Evolutionary conservation across 192 early-diverging fungal genomes (phyloP), one percentile per base, ranked within the genome.

Genomic region (Pecoramyces ruminantium): DNA sequence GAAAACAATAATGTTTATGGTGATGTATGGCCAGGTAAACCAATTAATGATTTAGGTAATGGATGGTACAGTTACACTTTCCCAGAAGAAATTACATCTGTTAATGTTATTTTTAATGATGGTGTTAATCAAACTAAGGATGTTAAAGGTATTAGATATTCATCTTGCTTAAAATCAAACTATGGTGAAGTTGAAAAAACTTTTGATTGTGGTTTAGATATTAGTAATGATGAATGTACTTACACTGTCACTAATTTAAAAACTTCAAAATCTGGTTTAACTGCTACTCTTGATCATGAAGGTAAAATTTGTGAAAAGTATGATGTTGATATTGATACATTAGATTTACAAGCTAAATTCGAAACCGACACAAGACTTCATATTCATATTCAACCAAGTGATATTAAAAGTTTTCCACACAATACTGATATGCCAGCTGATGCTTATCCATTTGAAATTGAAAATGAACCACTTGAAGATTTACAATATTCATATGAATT

Each of bases 311-410:
- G 42, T 21, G 2, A 51, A 51, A 51, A 51, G 21, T 51, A 51
- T 25, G 42, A 51, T 51, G 8, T 51, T 51, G 42, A 51, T 51
- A 21, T 51, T 13, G 17, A 51, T 21, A 51, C 42, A 13, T 51
- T 51, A 51, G 42, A 51, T 51, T 51, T 91, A 28, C 77, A 83
- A 30, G 87, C 90, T 14, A 84, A 85, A 12, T 89, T 85, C 80
- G 91, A 91, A 78, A 88, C 88, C 1, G 80, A 83, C 30, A 84
- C 85, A 30, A 81, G 90, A 25, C 82, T 92, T 39, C 86, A 90
- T 13, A 85, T 92, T 25, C 86, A 88, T 79, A 86, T 92, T 29
- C 40, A 85, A 30, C 82, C 86, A 17, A 17, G 39, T 14, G 87
- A 88, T 42, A 88, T 85, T 79, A 84, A 90, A 79, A 86, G 88